Base-by-base conservation (phyloP, 2,329 filamentous ascomycete genomes). In the Alternaria alternata region DNA sequence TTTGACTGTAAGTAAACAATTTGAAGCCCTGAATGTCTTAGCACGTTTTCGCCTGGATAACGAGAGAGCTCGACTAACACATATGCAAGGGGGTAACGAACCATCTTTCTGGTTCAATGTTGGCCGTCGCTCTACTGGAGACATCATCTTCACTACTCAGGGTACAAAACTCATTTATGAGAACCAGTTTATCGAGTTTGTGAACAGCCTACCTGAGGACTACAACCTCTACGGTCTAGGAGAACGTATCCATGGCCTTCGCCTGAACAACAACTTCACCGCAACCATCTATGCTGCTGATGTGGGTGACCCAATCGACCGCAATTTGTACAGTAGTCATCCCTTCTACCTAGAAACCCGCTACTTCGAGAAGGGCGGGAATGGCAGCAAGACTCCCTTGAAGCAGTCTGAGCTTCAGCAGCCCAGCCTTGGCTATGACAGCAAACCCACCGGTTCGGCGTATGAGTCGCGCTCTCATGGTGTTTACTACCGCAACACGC, bases 261-360 rank as follows among this genome's bases (percentile, higher is more conserved):
- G 89, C 38, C 82, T 94, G n/a, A 87, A 89, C 26, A 89, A 91
- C 64, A 91, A 93, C 71, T 83, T 88, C 54, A 93, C 89, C 1
- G 85, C 89, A 5, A 90, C 88, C 5, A 83, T 89, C 54, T 92
- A 87, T 65, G 87, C 88, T 30, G 88, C 89, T 16, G 91, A 94
- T 76, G 84, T 84, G 30, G 89, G 86, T 7, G 89, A 91, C 69
- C 84, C 85, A 6, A 85, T 88, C 39, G 88, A 88, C 61, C 63
- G 69, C 12, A 94, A 94, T 68, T 81, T 93, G 6, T 95, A 95
- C 69, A 91, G 92, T 7, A 85, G 83, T 41, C 92, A 95, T 67
- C 89, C 92, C 0, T 88, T 94, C 71, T 95, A 94, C 72, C 81
- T 94, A 4, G 92, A 94, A 64, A 94, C 91, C 1, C 85, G 91